These are phyloP conservation scores for Hanseniaspora hatyaiensis DNA, from an alignment of 805 yeast genomes.

Conservation along the genomic window DNA sequence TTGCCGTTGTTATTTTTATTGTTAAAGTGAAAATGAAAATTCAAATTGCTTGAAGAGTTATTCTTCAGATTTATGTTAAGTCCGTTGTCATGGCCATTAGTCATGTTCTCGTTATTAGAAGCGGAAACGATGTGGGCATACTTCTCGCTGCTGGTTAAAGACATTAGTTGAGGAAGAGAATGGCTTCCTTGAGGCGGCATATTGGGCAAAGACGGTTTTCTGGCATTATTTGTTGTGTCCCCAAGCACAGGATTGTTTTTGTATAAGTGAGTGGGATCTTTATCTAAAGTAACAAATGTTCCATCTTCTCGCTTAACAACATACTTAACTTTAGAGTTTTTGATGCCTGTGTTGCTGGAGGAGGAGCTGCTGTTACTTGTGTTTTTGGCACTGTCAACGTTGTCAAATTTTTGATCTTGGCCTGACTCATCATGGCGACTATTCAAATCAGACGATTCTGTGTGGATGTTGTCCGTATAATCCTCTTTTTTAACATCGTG, in stretches of 20 bases:
- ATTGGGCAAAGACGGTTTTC: no score
- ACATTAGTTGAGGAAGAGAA: constrained; percentile 25
- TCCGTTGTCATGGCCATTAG: constrained; percentile 13
- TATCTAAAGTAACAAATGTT: constrained; percentile 14
- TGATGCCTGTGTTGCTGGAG: no score
- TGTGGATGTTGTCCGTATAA: neutral
- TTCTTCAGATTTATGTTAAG: constrained; percentile 4
- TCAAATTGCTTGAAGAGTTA: constrained; percentile 1
- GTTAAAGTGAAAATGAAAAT: neutral
- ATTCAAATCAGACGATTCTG: neutral
- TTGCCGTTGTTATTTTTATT: neutral
- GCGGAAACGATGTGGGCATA: constrained; percentile 21
- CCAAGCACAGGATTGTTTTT: neutral
- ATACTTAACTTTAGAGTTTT: constrained; percentile 17
- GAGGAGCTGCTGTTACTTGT: neutral
- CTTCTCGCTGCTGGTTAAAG: constrained; percentile 25
- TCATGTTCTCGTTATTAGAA: constrained; percentile 20
- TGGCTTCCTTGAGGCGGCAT: no score
- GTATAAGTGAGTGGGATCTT: constrained; percentile 7
- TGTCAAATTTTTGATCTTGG: neutral
- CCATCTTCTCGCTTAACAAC: constrained; percentile 20
- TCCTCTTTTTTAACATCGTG: neutral
- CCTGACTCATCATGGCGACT: neutral
- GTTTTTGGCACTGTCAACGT: neutral
- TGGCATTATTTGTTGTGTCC: neutral